A percentile compares a stretch with the other conserved stretches of the same genome.
phyloP scores from a whole-genome alignment of 257 asterid species.

The Forsythia suspensa region DNA sequence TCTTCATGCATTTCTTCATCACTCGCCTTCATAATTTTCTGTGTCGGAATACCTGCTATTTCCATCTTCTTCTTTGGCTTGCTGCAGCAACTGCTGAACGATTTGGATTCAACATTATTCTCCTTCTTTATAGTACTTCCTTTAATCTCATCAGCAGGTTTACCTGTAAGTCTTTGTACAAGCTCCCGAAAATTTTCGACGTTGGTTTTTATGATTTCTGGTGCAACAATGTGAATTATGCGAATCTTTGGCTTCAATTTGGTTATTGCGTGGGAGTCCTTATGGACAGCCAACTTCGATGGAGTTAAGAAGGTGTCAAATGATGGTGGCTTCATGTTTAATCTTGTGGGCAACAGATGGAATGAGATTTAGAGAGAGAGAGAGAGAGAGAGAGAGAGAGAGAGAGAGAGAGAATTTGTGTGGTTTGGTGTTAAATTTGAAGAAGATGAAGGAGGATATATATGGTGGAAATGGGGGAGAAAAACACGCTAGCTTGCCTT shows the following conservation, averaged over 20 bases:
- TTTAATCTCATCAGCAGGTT: slow-evolving; percentile 33
- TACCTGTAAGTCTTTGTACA: slow-evolving; percentile 82
- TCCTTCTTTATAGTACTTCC: background rate
- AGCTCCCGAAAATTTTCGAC: slow-evolving; percentile 64
- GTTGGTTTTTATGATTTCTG: slow-evolving; percentile 67
- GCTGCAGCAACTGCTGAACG: slow-evolving; percentile 20
- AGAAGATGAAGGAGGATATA: slow-evolving; percentile 23
- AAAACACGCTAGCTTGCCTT: slow-evolving; percentile 28
- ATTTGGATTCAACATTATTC: slow-evolving; percentile 12
- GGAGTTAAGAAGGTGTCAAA: slow-evolving; percentile 27
- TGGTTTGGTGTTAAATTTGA: slow-evolving; percentile 6
- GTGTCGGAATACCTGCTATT: background rate
- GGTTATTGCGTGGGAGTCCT: slow-evolving; percentile 45
- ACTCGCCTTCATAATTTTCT: slow-evolving; percentile 35
- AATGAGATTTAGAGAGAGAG: background rate
- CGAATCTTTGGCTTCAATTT: slow-evolving; percentile 72
- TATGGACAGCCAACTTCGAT: slow-evolving; percentile 37
- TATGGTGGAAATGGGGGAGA: background rate
- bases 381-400: no score
- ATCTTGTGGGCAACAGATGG: slow-evolving; percentile 5
- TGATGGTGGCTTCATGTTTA: slow-evolving; percentile 42
- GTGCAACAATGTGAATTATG: slow-evolving; percentile 73
- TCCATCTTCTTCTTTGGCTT: slow-evolving; percentile 30
- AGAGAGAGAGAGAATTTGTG: background rate
- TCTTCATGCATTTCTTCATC: slow-evolving; percentile 34